Conservation (phyloP, 75 land plant genomes). For the Isoetes taiwanensis region DNA sequence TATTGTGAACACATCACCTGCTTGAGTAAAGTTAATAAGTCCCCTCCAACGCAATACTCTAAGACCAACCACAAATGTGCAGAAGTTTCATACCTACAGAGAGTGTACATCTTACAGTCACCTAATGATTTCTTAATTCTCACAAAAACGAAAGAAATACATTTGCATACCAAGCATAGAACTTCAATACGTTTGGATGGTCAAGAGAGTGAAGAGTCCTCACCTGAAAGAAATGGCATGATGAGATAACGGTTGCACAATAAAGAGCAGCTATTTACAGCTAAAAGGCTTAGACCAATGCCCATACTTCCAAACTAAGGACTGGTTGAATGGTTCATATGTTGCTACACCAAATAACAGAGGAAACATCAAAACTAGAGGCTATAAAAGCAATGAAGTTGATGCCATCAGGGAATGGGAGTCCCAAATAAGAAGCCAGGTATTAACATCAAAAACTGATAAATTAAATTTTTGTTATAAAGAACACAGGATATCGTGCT, state of each 20-base stretch:
- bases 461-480: too few species aligned
- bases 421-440: too few species aligned
- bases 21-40: slow-evolving; percentile 60
- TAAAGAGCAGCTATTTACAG: too few species aligned
- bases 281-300: too few species aligned
- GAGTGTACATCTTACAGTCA: background rate
- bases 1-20: too few species aligned
- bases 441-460: too few species aligned
- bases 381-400: too few species aligned
- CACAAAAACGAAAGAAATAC: background rate
- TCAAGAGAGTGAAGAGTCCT: slow-evolving; percentile 66
- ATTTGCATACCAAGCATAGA: slow-evolving; percentile 63
- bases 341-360: too few species aligned
- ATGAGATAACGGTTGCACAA: background rate
- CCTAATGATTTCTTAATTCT: background rate
- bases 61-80: slow-evolving; percentile 94
- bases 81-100: slow-evolving; percentile 84
- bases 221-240: slow-evolving; percentile 41
- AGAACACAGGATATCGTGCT: too few species aligned
- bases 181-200: slow-evolving; percentile 79
- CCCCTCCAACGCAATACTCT: slow-evolving; percentile 99
- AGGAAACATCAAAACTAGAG: background rate
- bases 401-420: too few species aligned
- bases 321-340: too few species aligned
- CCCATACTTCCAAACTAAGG: too few species aligned